A percentile compares a stretch with the other conserved stretches of the same genome.
These are phyloP conservation scores for Neonectria sp. DNA, from an alignment of 2,329 filamentous ascomycete species.

Conservation along the genomic window DNA sequence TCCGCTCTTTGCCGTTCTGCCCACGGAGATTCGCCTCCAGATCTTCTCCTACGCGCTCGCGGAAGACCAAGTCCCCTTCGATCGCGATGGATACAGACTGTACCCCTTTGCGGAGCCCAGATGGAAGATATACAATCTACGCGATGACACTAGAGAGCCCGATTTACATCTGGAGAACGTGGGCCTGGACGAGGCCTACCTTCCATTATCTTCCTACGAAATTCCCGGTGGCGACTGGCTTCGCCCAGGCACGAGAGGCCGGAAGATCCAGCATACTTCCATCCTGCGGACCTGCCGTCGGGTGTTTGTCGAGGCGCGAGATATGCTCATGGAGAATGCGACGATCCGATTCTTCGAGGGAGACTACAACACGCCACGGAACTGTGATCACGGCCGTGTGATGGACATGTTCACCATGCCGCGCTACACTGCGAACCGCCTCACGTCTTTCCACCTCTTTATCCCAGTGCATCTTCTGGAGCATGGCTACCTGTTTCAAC, in stretches of 20 bases:
- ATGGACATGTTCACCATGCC: conserved; percentile 18
- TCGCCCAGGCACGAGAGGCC: conserved; percentile 5
- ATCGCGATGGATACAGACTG: neutral
- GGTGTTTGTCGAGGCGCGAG: conserved; percentile 25
- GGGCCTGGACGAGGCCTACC: neutral
- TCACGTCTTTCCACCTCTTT: conserved; percentile 26
- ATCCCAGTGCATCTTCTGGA: conserved; percentile 5
- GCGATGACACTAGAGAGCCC: neutral
- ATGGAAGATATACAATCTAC: conserved; percentile 21
- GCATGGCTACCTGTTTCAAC: conserved; percentile 13
- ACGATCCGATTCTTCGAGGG: conserved; percentile 16
- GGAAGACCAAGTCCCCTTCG: conserved; percentile 18
- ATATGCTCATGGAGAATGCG: conserved; percentile 28
- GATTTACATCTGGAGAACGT: neutral
- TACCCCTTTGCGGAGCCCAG: conserved; percentile 8
- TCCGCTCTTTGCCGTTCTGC: conserved; percentile 15
- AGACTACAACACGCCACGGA: neutral
- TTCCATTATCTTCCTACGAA: neutral
- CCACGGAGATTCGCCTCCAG: conserved; percentile 19
- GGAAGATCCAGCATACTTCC: conserved; percentile 22
- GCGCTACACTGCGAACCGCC: conserved; percentile 31
- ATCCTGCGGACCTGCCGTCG: conserved; percentile 29
- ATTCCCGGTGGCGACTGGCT: conserved; percentile 5
- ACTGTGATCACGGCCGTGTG: conserved; percentile 7
- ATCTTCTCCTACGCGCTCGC: conserved; percentile 25